phyloP scores from a whole-genome alignment of 495 filamentous ascomycete genomes.

The Rostrohypoxylon terebratum region DNA sequence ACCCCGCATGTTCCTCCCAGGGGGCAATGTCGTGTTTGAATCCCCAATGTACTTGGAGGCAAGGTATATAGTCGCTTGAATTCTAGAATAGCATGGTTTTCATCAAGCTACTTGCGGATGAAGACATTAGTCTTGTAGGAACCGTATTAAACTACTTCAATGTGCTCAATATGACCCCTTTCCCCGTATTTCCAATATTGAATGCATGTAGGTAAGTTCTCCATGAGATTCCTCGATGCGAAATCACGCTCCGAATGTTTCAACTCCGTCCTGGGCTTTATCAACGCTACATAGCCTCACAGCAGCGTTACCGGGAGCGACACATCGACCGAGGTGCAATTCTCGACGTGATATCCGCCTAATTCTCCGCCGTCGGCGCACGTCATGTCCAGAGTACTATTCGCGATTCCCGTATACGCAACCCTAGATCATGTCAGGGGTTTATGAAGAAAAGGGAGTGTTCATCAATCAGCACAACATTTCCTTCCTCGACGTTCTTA shows the following conservation, averaged over 20 bases:
- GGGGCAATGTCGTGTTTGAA: no score
- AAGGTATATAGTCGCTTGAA: no score
- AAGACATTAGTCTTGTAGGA: background rate
- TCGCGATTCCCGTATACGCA: slow-evolving; percentile 44
- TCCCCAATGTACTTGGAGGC: no score
- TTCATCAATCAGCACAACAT: background rate
- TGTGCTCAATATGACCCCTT: background rate
- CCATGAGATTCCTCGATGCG: background rate
- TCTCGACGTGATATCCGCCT: slow-evolving; percentile 44
- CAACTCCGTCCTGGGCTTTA: background rate
- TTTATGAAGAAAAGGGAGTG: background rate
- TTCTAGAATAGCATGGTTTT: no score
- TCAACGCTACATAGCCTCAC: background rate
- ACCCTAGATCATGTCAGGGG: slow-evolving; percentile 23
- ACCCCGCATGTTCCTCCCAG: no score
- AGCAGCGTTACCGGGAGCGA: slow-evolving; percentile 33
- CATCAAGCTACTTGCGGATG: no score
- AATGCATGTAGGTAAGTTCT: background rate
- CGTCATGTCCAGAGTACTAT: slow-evolving; percentile 22
- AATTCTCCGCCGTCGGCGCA: slow-evolving; percentile 40
- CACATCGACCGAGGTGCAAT: slow-evolving; percentile 40
- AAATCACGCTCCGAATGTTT: background rate
- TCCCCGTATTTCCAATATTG: background rate
- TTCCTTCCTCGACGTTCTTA: background rate
- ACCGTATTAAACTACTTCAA: background rate